Evolutionary conservation across 129 eudicot genomes (phyloP).

Genomic region (Helianthus tuberosus): DNA sequence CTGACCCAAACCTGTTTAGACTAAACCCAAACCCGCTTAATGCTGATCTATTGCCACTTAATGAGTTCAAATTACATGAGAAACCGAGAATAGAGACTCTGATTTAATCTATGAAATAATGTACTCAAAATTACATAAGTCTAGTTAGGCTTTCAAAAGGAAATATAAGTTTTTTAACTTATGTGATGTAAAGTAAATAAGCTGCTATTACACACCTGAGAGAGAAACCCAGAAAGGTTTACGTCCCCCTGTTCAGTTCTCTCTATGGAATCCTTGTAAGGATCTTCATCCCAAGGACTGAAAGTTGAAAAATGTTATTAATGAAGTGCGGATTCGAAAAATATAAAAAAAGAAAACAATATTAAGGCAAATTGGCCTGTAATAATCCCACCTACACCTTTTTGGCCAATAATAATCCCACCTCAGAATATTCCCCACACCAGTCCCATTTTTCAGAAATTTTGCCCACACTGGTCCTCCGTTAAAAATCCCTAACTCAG

Average conservation of each 20-base stretch:
- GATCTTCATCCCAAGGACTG: slow-evolving; percentile 91
- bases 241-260: slow-evolving; percentile 69
- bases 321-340: background rate
- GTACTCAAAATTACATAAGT: slow-evolving; percentile 17
- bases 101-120: slow-evolving; percentile 7
- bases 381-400: too few species aligned
- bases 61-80: background rate
- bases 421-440: too few species aligned
- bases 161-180: background rate
- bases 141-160: background rate
- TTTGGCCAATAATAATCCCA: too few species aligned
- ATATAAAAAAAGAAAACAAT: background rate
- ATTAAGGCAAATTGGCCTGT: too few species aligned
- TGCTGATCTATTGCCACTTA: background rate
- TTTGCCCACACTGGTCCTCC: too few species aligned
- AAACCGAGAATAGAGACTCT: background rate
- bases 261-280: slow-evolving; percentile 74
- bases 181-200: slow-evolving; percentile 14
- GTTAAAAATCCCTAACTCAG: too few species aligned
- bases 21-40: too few species aligned
- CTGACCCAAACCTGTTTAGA: too few species aligned
- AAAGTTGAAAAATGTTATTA: slow-evolving; percentile 26
- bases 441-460: too few species aligned
- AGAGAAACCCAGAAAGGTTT: slow-evolving; percentile 72
- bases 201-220: slow-evolving; percentile 55